Evolutionary conservation across 1,139 yeast species (phyloP), one percentile per base, ranked within the genome.

Genomic region (Protomyces gravidus): DNA sequence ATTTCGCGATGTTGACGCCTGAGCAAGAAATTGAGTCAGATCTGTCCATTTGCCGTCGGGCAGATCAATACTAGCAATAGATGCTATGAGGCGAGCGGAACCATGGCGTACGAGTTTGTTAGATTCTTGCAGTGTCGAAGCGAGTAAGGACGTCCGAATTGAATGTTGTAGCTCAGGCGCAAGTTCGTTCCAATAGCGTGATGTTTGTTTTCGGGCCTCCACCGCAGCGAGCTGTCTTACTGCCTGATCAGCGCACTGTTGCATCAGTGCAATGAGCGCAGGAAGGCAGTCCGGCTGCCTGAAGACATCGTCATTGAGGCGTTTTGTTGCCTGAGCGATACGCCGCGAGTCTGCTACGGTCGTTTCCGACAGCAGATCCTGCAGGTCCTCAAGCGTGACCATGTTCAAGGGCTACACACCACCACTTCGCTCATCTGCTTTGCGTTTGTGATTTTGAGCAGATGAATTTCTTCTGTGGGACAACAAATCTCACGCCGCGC

Each of bases 131-230:
- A 89, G 83, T 48, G 95, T 83, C 65, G 83, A 79, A 65, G 80
- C 79, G 67, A 92, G 78, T 68, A 90, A 73, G 26, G 92, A 78
- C 47, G 77, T 76, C 70, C 87, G 84, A 70, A 92, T 84, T 61
- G 78, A 77, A 48, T 79, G 76, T 72, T 83, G 83, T 62, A 81
- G 70, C 6, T 77, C 67, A 26, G 73, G 80, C 19, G 63, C 62
- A 19, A 68, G 60, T 2, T 71, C 66, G 45, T 77, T 81, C 98
- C 98, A 92, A 69, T 83, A 83, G 65, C 79, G 77, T 58, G 79
- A 69, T 55, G 89, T 83, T 70, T 86, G 80, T 73, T 94, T 92
- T 75, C 96, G 83, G 48, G 90, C 90, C 75, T 92, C 98, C 63
- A 92, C 96, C 64, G 97, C 95, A 17, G 97, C 95, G 65, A 92